Evolutionary conservation across 352 stramenopile species (phyloP).

Genomic region (Pythium graminicola): DNA sequence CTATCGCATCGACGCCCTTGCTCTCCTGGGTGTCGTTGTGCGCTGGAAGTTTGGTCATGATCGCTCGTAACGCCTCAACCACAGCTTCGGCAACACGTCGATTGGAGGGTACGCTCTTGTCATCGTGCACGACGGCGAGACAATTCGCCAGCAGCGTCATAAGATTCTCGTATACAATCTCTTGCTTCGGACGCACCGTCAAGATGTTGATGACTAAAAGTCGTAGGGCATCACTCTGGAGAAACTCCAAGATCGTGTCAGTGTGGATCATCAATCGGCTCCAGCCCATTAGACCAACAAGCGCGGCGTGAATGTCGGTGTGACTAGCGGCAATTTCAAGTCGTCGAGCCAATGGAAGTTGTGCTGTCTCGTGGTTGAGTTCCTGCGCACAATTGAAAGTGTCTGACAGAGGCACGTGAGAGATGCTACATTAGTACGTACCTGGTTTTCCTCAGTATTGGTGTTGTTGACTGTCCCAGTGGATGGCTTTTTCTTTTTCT

Average conservation of each 20-base stretch:
- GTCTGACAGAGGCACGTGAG: no score
- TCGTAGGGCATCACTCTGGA: constrained; percentile 57
- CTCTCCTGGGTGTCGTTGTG: neutral
- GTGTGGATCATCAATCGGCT: constrained; percentile 54
- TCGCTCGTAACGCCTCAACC: constrained; percentile 30
- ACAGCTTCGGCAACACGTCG: constrained; percentile 39
- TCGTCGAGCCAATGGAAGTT: constrained; percentile 44
- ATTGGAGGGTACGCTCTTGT: constrained; percentile 24
- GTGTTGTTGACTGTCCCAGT: neutral
- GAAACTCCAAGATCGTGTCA: constrained; percentile 61
- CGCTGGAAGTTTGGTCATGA: constrained; percentile 26
- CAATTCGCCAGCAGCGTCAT: constrained; percentile 55
- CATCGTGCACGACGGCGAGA: constrained; percentile 35
- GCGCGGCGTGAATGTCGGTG: constrained; percentile 56
- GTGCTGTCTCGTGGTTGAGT: constrained; percentile 22
- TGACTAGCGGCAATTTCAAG: constrained; percentile 68
- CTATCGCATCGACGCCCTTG: constrained; percentile 12
- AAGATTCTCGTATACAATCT: constrained; percentile 52
- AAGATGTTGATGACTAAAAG: constrained; percentile 62
- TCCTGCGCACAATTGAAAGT: no score
- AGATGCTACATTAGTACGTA: no score
- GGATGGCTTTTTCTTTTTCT: constrained; percentile 23
- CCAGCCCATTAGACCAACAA: constrained; percentile 69
- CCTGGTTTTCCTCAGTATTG: constrained; percentile 5
- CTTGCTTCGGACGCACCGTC: constrained; percentile 24